Evolutionary conservation across 306 rosid species (phyloP).

Genomic region (Coriaria nepalensis): DNA sequence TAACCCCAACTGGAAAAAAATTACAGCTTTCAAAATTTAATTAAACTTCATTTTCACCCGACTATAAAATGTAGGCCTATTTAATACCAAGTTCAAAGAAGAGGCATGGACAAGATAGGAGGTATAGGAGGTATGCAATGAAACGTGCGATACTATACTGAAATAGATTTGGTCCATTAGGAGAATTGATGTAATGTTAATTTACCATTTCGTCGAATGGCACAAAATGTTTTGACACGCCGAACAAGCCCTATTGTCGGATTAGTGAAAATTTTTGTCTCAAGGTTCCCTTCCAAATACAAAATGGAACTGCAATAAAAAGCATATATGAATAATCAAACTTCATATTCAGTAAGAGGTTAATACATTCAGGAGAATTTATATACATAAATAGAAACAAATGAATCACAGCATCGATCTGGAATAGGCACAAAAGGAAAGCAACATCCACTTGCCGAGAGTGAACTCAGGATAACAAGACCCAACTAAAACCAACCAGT

Average conservation of each 20-base stretch:
- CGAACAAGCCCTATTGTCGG: slow-evolving; percentile 62
- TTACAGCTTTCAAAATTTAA: no score
- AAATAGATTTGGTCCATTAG: background rate
- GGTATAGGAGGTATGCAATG: no score
- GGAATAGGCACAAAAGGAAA: no score
- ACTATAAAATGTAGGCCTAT: no score
- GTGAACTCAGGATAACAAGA: no score
- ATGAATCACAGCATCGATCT: background rate
- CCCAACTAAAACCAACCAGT: no score
- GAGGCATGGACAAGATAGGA: no score
- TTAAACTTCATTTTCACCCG: no score
- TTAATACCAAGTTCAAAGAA: no score
- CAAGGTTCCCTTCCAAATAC: slow-evolving; percentile 80
- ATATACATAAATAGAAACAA: background rate
- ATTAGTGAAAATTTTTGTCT: slow-evolving; percentile 62
- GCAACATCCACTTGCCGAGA: no score
- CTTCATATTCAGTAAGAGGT: background rate
- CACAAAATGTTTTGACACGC: slow-evolving; percentile 61
- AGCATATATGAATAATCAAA: no score
- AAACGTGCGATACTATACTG: background rate
- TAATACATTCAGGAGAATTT: background rate
- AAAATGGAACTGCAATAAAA: slow-evolving; percentile 44
- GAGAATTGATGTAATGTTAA: background rate
- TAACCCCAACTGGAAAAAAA: background rate
- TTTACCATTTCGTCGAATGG: slow-evolving; percentile 65